Evolutionary conservation across 1,284 basidiomycete genomes (phyloP).

Genomic region (Rhodotorula mucilaginosa): DNA sequence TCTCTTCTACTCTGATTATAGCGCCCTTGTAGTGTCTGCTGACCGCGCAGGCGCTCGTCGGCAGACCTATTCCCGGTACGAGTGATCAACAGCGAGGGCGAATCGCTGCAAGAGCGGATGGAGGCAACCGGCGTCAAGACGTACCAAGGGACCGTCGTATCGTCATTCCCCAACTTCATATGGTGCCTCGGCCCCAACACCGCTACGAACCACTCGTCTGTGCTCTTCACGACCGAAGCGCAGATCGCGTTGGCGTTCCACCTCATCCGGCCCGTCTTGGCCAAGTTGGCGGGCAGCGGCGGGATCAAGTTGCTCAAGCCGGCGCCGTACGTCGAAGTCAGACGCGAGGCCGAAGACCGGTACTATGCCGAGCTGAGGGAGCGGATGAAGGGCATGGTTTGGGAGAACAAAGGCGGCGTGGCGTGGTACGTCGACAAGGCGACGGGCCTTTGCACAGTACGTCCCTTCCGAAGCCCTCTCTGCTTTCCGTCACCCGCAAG

Average conservation of each 20-base stretch:
- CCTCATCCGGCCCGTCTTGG: conserved; percentile 32
- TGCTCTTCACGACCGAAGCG: conserved; percentile 34
- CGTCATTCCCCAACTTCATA: conserved; percentile 17
- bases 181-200: conserved; percentile 34
- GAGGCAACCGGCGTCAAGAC: conserved; percentile 26
- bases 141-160: conserved; percentile 27
- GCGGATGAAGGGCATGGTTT: conserved; percentile 31
- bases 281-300: not conserved
- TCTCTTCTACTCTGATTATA: too few relatives aligned
- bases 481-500: not conserved
- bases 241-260: conserved; percentile 33
- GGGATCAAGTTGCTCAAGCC: not conserved
- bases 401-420: conserved; percentile 29
- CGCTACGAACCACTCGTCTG: conserved; percentile 33
- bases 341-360: conserved; percentile 23
- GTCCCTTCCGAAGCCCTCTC: not conserved
- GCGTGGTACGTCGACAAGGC: conserved; percentile 33
- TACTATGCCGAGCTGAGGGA: conserved; percentile 21
- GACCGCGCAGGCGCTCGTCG: too few relatives aligned
- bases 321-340: conserved; percentile 34
- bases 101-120: conserved; percentile 20
- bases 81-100: conserved; percentile 28
- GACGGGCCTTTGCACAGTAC: conserved; percentile 27
- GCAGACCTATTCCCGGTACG: conserved; percentile 28
- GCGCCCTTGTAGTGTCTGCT: too few relatives aligned